phyloP scores from a whole-genome alignment of 192 early-diverging fungal species.

The Geosiphon pyriformis region DNA sequence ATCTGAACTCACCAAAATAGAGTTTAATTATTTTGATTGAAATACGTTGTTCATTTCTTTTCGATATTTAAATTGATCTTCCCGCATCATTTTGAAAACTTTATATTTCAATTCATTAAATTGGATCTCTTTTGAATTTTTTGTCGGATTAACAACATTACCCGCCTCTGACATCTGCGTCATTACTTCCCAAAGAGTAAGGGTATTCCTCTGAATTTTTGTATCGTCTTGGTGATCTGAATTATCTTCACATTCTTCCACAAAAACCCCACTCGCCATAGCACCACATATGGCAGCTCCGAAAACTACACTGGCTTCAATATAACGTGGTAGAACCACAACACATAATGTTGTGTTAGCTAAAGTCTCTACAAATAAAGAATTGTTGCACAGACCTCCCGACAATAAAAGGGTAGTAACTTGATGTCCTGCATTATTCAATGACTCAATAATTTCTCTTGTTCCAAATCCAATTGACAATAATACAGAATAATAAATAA shows the following conservation, averaged over 20 bases:
- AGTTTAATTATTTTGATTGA: too few species aligned
- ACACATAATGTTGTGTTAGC: conserved; percentile 51
- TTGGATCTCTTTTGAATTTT: conserved; percentile 22
- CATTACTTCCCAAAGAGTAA: conserved; percentile 47
- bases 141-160: conserved; percentile 39
- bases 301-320: conserved; percentile 58
- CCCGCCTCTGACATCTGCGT: conserved; percentile 41
- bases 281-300: conserved; percentile 66
- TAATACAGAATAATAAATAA: conserved; percentile 52
- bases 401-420: conserved; percentile 57
- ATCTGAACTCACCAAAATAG: too few species aligned
- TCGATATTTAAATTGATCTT: conserved; percentile 48
- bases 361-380: conserved; percentile 52
- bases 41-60: conserved; percentile 44
- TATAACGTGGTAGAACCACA: conserved; percentile 48
- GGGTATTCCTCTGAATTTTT: neutral
- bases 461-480: conserved; percentile 63
- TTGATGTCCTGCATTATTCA: conserved; percentile 42
- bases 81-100: conserved; percentile 54
- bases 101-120: conserved; percentile 50
- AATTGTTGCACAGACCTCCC: conserved; percentile 62
- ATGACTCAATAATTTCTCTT: conserved; percentile 52
- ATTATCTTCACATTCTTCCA: neutral
- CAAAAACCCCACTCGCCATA: conserved; percentile 35
- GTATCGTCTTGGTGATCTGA: neutral